Evolutionary conservation across 371 early-diverging fungal genomes (phyloP).

Genomic region (Mucor circinelloides): DNA sequence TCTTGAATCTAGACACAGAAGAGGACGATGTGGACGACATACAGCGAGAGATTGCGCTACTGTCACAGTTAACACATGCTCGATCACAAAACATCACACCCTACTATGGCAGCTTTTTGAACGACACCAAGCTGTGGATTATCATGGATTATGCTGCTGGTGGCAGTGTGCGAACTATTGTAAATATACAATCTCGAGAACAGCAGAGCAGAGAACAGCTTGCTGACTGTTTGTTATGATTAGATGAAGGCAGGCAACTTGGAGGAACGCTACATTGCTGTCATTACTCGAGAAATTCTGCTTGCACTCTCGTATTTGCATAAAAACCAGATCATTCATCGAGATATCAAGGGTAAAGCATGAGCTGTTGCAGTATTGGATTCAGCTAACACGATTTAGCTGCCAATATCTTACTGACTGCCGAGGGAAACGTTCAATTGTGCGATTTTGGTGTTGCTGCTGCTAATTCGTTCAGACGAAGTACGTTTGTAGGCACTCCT

Average conservation of each 20-base stretch:
- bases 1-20: constrained; percentile 94
- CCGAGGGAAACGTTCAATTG: constrained; percentile 89
- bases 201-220: background rate
- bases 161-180: constrained; percentile 86
- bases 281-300: constrained; percentile 87
- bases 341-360: constrained; percentile 92
- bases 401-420: constrained; percentile 92
- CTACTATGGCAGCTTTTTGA: constrained; percentile 90
- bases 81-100: constrained; percentile 91
- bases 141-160: constrained; percentile 98
- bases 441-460: constrained; percentile 94
- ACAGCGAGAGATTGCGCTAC: constrained; percentile 89
- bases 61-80: constrained; percentile 81
- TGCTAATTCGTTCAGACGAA: constrained; percentile 70
- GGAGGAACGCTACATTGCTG: constrained; percentile 86
- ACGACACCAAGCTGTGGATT: constrained; percentile 95
- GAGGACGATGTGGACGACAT: constrained; percentile 97
- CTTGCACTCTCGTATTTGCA: constrained; percentile 91
- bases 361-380: background rate
- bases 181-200: constrained; percentile 45
- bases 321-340: constrained; percentile 92
- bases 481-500: constrained; percentile 92
- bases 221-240: background rate
- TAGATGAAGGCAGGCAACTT: constrained; percentile 86
- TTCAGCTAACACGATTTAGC: constrained; percentile 42